Percentiles rank a stretch among this genome's conserved stretches.
These are phyloP conservation scores for Vicia sativa DNA, from an alignment of 306 rosid genomes.

Conservation along the genomic window DNA sequence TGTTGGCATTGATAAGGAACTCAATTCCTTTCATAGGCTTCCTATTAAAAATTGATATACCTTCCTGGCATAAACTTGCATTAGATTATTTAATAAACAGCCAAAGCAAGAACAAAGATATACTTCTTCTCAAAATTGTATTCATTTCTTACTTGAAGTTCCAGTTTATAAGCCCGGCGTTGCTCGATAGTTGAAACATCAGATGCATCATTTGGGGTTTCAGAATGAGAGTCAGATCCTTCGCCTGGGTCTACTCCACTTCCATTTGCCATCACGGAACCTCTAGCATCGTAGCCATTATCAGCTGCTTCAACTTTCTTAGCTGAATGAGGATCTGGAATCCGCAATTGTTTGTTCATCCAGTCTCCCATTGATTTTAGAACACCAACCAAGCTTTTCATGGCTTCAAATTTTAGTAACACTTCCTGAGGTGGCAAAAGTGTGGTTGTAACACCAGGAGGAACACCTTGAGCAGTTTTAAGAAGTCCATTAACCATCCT, in stretches of 20 bases:
- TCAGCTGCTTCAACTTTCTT: constrained; percentile 66
- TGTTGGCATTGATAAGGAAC: constrained; percentile 92
- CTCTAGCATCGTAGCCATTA: constrained; percentile 53
- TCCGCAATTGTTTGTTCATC: constrained; percentile 92
- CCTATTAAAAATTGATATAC: constrained; percentile 95
- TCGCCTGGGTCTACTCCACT: constrained; percentile 77
- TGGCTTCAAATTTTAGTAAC: constrained; percentile 88
- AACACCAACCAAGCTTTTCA: constrained; percentile 87
- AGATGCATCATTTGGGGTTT: constrained; percentile 76
- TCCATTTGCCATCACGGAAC: constrained; percentile 67
- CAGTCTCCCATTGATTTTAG: constrained; percentile 91
- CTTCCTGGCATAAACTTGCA: constrained; percentile 92
- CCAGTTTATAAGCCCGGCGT: constrained; percentile 97
- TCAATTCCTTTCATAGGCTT: constrained; percentile 97
- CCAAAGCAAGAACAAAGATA: constrained; percentile 34
- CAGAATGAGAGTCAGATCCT: constrained; percentile 79
- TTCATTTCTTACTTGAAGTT: constrained; percentile 77
- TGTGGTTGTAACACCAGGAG: constrained; percentile 88
- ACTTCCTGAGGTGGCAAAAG: constrained; percentile 93
- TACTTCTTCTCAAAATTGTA: constrained; percentile 31
- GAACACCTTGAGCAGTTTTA: constrained; percentile 99
- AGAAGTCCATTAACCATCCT: constrained; percentile 99
- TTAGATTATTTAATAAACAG: constrained; percentile 47
- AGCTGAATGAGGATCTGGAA: constrained; percentile 77
- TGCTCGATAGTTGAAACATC: constrained; percentile 87